Percentiles rank a stretch among this genome's conserved stretches.
Evolutionary conservation across 345 rosid genomes (phyloP).

Genomic region (Populus ilicifolia): DNA sequence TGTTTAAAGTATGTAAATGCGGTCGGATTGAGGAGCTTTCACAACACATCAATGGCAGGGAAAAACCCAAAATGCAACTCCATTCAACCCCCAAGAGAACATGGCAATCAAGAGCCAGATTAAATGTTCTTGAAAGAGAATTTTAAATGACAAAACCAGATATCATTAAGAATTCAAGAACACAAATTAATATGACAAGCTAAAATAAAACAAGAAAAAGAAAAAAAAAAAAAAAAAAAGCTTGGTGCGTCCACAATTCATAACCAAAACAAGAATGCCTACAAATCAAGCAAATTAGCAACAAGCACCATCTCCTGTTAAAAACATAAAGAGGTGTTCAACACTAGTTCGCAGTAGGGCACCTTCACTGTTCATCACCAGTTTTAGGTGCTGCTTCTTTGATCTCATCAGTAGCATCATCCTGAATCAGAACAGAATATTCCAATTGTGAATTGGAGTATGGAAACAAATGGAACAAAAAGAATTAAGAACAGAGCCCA

Average conservation of each 20-base stretch:
- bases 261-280: conserved; percentile 46
- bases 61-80: too few species aligned
- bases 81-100: neutral
- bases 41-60: too few species aligned
- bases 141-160: conserved; percentile 9
- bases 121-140: neutral
- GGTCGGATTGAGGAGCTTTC: too few species aligned
- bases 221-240: conserved; percentile 2
- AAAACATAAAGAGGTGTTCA: conserved; percentile 56
- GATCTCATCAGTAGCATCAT: conserved; percentile 80
- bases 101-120: neutral
- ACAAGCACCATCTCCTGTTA: conserved; percentile 53
- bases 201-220: neutral
- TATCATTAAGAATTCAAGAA: conserved; percentile 23
- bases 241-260: conserved; percentile 34
- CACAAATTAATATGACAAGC: conserved; percentile 17
- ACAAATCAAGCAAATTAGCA: conserved; percentile 34
- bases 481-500: neutral
- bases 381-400: conserved; percentile 76
- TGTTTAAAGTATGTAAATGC: too few species aligned
- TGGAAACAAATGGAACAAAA: neutral
- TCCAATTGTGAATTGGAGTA: too few species aligned
- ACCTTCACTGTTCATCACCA: conserved; percentile 43
- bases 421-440: conserved; percentile 37
- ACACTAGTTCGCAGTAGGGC: conserved; percentile 24